Evolutionary conservation across 2,329 filamentous ascomycete genomes (phyloP).

Genomic region (Pseudocercospora fuligena): DNA sequence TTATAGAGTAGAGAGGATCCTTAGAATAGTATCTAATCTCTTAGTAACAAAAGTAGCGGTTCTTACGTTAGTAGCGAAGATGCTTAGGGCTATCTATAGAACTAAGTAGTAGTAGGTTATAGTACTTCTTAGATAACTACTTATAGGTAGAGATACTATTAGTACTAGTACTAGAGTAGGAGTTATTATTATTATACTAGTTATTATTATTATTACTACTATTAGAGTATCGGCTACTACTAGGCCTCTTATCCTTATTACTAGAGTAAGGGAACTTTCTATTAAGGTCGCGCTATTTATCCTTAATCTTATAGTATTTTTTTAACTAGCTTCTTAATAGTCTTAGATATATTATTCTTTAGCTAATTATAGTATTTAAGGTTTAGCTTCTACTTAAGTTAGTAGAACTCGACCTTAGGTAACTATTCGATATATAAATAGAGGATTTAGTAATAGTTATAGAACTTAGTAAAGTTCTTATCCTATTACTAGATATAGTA

Average conservation of each 20-base stretch:
- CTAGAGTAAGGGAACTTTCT: background rate
- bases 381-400: background rate
- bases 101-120: background rate
- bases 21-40: background rate
- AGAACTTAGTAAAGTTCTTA: constrained; percentile 8
- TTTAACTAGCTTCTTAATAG: background rate
- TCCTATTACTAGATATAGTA: background rate
- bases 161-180: background rate
- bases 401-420: background rate
- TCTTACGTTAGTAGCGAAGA: background rate
- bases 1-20: background rate
- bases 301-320: background rate
- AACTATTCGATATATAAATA: background rate
- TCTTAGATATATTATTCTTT: background rate
- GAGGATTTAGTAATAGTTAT: constrained; percentile 4
- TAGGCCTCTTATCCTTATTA: background rate
- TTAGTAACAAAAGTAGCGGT: background rate
- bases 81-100: background rate
- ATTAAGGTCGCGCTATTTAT: background rate
- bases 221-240: background rate
- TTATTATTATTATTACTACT: background rate
- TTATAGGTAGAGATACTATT: background rate
- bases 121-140: background rate
- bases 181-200: background rate
- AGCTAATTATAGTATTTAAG: background rate